Conservation (phyloP, 169 alveolate genomes). For the Plasmodium relictum region DNA sequence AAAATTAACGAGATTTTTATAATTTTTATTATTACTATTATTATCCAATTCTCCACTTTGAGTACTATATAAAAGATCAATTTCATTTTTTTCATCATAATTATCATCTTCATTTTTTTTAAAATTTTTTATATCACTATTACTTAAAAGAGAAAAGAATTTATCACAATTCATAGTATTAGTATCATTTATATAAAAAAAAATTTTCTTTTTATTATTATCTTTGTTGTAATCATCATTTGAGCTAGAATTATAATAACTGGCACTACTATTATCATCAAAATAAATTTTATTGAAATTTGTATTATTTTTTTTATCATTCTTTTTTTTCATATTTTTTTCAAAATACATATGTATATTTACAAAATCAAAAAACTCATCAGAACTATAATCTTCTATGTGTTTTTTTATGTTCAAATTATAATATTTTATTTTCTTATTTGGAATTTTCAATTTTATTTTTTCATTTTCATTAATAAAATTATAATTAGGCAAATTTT, state of each 20-base stretch:
- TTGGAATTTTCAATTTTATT: not conserved
- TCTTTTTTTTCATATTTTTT: not conserved
- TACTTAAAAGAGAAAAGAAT: constrained; percentile 23
- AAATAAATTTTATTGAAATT: not conserved
- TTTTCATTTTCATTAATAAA: not conserved
- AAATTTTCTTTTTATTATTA: not conserved
- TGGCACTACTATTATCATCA: too few relatives aligned
- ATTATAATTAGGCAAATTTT: not conserved
- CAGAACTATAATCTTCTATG: constrained; percentile 29
- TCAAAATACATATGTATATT: not conserved
- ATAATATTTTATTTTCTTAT: not conserved
- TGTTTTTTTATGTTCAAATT: not conserved
- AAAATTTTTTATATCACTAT: constrained; percentile 20
- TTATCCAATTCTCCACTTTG: not conserved
- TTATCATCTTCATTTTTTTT: constrained; percentile 9
- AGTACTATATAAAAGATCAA: too few relatives aligned
- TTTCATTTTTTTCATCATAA: not conserved
- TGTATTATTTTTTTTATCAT: not conserved
- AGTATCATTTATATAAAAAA: constrained; percentile 29
- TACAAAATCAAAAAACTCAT: constrained; percentile 15
- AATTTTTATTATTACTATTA: constrained; percentile 5
- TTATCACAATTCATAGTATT: not conserved
- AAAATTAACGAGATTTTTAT: constrained; percentile 6
- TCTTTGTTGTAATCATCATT: not conserved
- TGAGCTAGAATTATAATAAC: too few relatives aligned